Base-by-base conservation (phyloP, 75 land plant genomes). In the Larix kaempferi region DNA sequence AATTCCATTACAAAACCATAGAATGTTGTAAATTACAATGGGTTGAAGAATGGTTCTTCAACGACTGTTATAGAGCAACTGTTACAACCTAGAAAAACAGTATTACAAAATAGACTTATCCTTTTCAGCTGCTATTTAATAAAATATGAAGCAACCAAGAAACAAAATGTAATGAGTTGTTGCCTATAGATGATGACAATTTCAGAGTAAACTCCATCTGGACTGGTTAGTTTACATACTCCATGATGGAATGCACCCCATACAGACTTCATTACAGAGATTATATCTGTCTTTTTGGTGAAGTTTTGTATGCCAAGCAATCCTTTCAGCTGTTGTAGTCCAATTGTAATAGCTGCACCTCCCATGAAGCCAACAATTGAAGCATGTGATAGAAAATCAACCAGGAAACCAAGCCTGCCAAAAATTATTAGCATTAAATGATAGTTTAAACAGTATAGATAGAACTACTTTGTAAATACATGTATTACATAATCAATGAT, bases 331-430 rank as follows among this genome's bases (percentile, higher is more conserved):
- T 95, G 98, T 77, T 95, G 98, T 19, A 94, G 86, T 54, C 65
- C 78, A 55, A 92, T 91, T 29, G 89, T 88, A 19, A 89, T 86
- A 10, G 98, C 98, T 3, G 98, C 93, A 65, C 95, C 98, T 3
- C 75, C 93, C 93, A 91, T 95, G 85, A 95, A 95, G 12, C 98
- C 95, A 10, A 93, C 81, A 23, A 95, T 84, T 39, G 98, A 85
- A 21, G 98, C 92, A 82, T 93, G 96, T 55, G 98, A 95, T 27
- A 95, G 79, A 69, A 95, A 93, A 77, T 93, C 95, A 54, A 92
- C 87, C 67, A 94, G 81, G 56, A 92, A 92, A 65, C 98, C 98
- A 23, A 94, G 73, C 87, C 98, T 91, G 95, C 39, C 64, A 1
- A 60, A 21, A 60, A 95, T 93, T 14, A 4, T 19, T 37, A 21